Base-by-base conservation (phyloP, 768 basidiomycete genomes). In the Auriculariales sp. region DNA sequence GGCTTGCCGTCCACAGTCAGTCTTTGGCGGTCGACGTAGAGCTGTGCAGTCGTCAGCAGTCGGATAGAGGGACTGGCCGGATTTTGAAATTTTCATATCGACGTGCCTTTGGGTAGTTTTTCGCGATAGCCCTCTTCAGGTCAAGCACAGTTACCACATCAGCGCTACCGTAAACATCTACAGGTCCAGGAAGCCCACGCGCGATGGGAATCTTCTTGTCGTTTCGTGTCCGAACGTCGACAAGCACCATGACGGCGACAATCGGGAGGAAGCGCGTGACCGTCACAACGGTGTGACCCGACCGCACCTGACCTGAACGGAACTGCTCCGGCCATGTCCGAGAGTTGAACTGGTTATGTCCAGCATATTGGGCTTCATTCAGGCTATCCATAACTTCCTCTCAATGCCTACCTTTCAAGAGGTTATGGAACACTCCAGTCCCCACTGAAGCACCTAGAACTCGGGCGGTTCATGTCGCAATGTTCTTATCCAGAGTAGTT, bases 1-100 rank as follows among this genome's bases (percentile, higher is more conserved):
- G 76, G 59, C 50, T 75, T 79, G 49, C 72, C 74, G 39, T 79
- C 75, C 47, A 74, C 78, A 48, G 77, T 77, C 3, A 80, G 62
- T 1, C 78, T 69, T 60, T 94, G 92, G 14, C 91, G 75, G 44
- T 78, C 64, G 0, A 72, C 58, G 51, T 78, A 73, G 55, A 93
- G 77, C 91, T 95, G 54, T 14, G 48, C 0, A 28, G 27, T 69
- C 62, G 47, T 61, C 59, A 31, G 65, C 59, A 59, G 65, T 62
- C 15, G 61, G 60, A 19, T 60, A 55, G 49, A 71, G 71, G 15
- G 0, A 33, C 34, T 6, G 29, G 0, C 30, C 24, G 30, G 19
- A 24, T 28, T 17, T 17, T 4, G 33, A 22, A 12, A 11, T 19
- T n/a, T n/a, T n/a, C n/a, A n/a, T 31, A 4, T 9, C 4, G 11